Percentiles rank a stretch among this genome's conserved stretches.
These are phyloP conservation scores for Candolleomyces aberdarensis DNA, from an alignment of 768 basidiomycete genomes.

Conservation along the genomic window DNA sequence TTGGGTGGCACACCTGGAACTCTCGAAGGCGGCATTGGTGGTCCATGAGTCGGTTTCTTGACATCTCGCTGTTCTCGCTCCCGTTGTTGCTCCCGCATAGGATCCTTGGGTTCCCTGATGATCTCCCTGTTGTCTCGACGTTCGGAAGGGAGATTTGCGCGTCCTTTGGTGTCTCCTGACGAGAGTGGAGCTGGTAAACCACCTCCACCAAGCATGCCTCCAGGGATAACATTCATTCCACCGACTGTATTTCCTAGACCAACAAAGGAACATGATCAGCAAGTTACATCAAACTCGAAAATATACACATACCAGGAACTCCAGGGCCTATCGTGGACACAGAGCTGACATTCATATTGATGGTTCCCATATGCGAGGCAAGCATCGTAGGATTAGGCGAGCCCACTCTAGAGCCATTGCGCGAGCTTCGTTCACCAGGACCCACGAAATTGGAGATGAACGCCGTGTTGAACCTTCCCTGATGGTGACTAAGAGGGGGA, in stretches of 20 bases:
- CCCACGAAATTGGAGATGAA: conserved; percentile 7
- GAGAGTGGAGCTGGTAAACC: not conserved
- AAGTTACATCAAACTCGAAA: not conserved
- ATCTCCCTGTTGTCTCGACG: conserved; percentile 8
- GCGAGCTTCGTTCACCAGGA: not conserved
- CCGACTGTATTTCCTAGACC: conserved; percentile 6
- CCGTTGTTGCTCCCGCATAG: conserved; percentile 10
- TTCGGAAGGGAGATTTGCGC: not conserved
- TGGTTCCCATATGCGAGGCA: conserved; percentile 4
- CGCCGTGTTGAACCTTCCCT: conserved; percentile 8
- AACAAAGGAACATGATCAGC: not conserved
- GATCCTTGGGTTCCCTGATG: not conserved
- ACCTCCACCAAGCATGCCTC: conserved; percentile 9
- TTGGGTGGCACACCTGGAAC: not conserved
- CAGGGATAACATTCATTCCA: conserved; percentile 8
- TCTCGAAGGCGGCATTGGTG: not conserved
- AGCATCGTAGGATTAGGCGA: conserved; percentile 4
- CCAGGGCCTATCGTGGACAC: conserved; percentile 1
- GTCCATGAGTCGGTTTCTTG: not conserved
- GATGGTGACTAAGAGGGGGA: conserved; percentile 13
- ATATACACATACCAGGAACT: conserved; percentile 1
- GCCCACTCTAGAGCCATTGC: conserved; percentile 1
- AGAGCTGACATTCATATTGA: conserved; percentile 1
- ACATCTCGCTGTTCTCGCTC: conserved; percentile 8
- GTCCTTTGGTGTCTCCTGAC: not conserved